Evolutionary conservation across 192 early-diverging fungal genomes (phyloP), one percentile per base, ranked within the genome.

Genomic region (Backusella luteola): DNA sequence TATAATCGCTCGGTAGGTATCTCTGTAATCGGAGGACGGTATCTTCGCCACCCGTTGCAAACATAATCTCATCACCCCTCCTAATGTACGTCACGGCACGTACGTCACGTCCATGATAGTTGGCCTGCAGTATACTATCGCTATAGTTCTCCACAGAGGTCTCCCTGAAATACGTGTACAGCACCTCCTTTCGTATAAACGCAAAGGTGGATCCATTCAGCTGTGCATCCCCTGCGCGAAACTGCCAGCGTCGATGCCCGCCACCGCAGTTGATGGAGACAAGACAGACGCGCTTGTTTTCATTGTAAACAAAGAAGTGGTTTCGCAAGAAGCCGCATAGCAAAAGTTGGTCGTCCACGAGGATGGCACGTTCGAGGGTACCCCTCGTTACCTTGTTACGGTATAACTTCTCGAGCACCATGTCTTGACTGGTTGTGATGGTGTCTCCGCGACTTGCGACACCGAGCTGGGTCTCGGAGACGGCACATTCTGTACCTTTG

Each of bases 301-400:
- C 87, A 74, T 96, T 94, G 59, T 89, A 85, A 0, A 94, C 84
- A 73, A 93, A 93, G 49, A 95, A 86, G 32, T 89, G 82, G 56
- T 92, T 92, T 34, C 91, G 80, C 75, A 89, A 91, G 74, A 95
- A 96, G 2, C 92, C 91, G 23, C 92, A 82, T 0, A 93, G 80
- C 0, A 92, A 53, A 3, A 93, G 69, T 17, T 86, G 81, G 1
- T 78, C 83, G 41, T 90, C 86, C 29, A 89, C 76, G 11, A 84
- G 77, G 4, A 87, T 12, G 34, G 86, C 80, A 12, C 81, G 79
- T 79, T 95, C 94, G n/a, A 95, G 68, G 89, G 93, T 93, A 2
- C 94, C 95, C 32, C 84, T 86, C 4, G 95, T 95, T 42, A 96
- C 84, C 69, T 87, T 90, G n/a, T 87, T 85, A 21, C 77, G 75